These are phyloP conservation scores for Macrolepiota fuliginosa DNA, from an alignment of 768 basidiomycete genomes.

Conservation along the genomic window DNA sequence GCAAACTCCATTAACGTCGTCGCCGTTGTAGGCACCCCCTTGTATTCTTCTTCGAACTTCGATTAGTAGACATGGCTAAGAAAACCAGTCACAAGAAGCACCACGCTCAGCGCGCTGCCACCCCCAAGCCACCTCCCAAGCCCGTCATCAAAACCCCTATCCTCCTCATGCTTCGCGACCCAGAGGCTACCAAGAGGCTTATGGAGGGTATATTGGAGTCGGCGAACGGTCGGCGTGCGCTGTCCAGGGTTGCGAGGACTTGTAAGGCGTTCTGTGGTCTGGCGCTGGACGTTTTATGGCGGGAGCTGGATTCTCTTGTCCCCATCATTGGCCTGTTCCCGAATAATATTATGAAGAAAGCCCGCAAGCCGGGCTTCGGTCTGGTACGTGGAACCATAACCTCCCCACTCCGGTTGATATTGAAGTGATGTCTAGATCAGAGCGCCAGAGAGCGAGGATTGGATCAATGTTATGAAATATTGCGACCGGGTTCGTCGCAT, in stretches of 20 bases:
- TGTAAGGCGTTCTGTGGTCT: slow-evolving; percentile 74
- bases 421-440: slow-evolving; percentile 40
- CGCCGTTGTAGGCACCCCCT: not conserved
- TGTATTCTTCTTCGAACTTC: not conserved
- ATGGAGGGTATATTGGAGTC: slow-evolving; percentile 48
- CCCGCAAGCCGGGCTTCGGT: slow-evolving; percentile 71
- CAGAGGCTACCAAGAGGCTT: slow-evolving; percentile 51
- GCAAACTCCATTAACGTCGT: not conserved
- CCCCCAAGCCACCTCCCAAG: slow-evolving; percentile 25
- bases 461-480: slow-evolving; percentile 64
- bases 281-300: slow-evolving; percentile 71
- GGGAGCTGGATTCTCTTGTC: slow-evolving; percentile 71
- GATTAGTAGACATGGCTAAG: slow-evolving; percentile 5
- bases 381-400: slow-evolving; percentile 50
- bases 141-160: slow-evolving; percentile 48
- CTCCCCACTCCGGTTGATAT: not conserved
- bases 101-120: not conserved
- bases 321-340: slow-evolving; percentile 77
- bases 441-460: slow-evolving; percentile 64
- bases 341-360: slow-evolving; percentile 60
- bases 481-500: slow-evolving; percentile 67
- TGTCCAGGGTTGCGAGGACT: slow-evolving; percentile 72
- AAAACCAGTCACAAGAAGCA: slow-evolving; percentile 9
- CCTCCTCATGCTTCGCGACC: slow-evolving; percentile 60
- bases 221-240: slow-evolving; percentile 62